These are phyloP conservation scores for Fraxinus velutina DNA, from an alignment of 305 asterid species.

Conservation along the genomic window DNA sequence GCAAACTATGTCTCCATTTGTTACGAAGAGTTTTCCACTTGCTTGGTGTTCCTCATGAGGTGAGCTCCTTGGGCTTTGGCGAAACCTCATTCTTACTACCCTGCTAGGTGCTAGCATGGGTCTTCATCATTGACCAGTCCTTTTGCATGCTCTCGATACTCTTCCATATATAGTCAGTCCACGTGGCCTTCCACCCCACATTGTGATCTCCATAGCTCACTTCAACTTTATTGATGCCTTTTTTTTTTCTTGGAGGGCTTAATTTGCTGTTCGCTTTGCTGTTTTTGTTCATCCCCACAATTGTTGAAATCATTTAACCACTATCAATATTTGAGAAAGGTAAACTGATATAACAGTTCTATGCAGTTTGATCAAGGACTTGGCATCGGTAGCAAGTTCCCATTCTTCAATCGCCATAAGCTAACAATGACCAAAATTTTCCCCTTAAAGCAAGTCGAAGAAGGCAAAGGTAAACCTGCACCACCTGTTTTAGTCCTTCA, in stretches of 20 bases:
- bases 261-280: neutral
- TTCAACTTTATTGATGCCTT: neutral
- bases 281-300: neutral
- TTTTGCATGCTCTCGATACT: neutral
- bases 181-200: neutral
- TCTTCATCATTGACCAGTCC: neutral
- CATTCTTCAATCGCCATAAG: conserved; percentile 90
- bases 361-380: conserved; percentile 93
- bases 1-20: neutral
- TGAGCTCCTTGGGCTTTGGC: neutral
- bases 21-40: neutral
- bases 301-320: neutral
- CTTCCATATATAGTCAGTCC: neutral
- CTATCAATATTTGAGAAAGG: neutral
- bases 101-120: neutral
- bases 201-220: neutral
- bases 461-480: conserved; percentile 81
- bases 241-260: neutral
- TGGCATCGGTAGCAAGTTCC: conserved; percentile 76
- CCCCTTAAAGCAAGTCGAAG: conserved; percentile 73
- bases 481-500: conserved; percentile 94
- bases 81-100: neutral
- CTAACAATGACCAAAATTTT: conserved; percentile 70
- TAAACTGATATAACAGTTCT: neutral
- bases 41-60: neutral